phyloP scores from a whole-genome alignment of 805 yeast genomes.

The Lachancea mirantina region DNA sequence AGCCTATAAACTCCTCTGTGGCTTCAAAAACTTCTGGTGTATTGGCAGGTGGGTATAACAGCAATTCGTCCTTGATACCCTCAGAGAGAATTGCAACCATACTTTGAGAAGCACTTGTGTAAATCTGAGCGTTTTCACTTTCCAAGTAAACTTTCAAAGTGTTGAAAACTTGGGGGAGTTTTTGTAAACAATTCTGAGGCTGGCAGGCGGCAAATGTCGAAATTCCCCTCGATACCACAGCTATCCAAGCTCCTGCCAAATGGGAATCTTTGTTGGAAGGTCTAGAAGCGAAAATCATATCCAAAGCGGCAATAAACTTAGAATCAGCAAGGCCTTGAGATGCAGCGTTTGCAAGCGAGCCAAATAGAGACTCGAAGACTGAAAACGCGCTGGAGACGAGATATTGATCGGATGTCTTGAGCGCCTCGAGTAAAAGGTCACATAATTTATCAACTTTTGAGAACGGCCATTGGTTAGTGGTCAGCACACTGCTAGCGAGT shows the following conservation, averaged over 20 bases:
- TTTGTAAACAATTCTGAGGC: constrained; percentile 44
- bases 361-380: constrained; percentile 76
- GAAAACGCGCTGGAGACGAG: constrained; percentile 74
- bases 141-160: constrained; percentile 57
- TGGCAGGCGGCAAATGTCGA: constrained; percentile 47
- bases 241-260: constrained; percentile 90
- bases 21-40: constrained; percentile 46
- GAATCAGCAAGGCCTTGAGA: constrained; percentile 53
- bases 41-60: constrained; percentile 46
- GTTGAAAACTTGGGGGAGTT: constrained; percentile 50
- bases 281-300: constrained; percentile 66
- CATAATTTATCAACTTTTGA: constrained; percentile 63
- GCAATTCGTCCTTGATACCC: constrained; percentile 51
- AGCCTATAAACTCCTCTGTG: constrained; percentile 46
- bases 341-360: constrained; percentile 39
- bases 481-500: constrained; percentile 60
- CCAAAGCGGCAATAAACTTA: constrained; percentile 55
- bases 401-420: constrained; percentile 78
- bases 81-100: constrained; percentile 69
- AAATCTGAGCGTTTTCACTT: constrained; percentile 58
- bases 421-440: constrained; percentile 64
- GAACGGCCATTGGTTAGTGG: constrained; percentile 78
- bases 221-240: constrained; percentile 81
- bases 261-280: constrained; percentile 81
- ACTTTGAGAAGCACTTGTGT: constrained; percentile 78